Evolutionary conservation across 1,139 yeast species (phyloP), one percentile per base, ranked within the genome.

Genomic region (Yamadazyma triangularis): DNA sequence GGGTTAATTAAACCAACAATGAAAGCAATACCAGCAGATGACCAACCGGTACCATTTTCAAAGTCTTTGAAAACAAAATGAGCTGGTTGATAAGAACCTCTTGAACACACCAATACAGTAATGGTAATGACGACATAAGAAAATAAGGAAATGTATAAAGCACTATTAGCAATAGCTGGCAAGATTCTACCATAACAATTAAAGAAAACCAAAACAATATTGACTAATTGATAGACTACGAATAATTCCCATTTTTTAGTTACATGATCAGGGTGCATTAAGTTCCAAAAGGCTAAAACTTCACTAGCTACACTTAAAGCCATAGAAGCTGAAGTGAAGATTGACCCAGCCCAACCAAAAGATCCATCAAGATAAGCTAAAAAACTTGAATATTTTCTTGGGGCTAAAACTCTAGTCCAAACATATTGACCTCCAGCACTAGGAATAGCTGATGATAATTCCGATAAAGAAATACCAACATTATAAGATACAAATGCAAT

Each of bases 391-490:
- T 62, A 60, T 41, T 56, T 65, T 42, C 56, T 64, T 13, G 77
- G 80, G 8, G 79, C 73, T 39, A 76, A 54, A 21, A 70, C 69
- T 44, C 74, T 54, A 2, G 78, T 70, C 82, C 82, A 76, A 34
- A 70, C 76, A 46, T 74, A 73, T 44, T 74, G 79, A 15, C 81
- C 81, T 18, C 80, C 79, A 27, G 80, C 77, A 33, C 60, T 56
- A 1, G 81, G 81, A 46, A 70, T 69, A 23, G 77, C 70, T 28
- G 70, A 61, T 2, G 76, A 64, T 47, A 76, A 55, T 40, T 76
- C 81, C 11, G 76, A 60, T 39, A 63, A 53, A 4, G 65, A 58
- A 13, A 60, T 51, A 14, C 65, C 73, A 34, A 66, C 53, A 45
- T 64, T 57, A 40, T 54, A 55, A 2, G 71, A 64, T 22, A 65